Evolutionary conservation across 2,329 filamentous ascomycete genomes (phyloP).

Genomic region (Stromatinia cepivora): DNA sequence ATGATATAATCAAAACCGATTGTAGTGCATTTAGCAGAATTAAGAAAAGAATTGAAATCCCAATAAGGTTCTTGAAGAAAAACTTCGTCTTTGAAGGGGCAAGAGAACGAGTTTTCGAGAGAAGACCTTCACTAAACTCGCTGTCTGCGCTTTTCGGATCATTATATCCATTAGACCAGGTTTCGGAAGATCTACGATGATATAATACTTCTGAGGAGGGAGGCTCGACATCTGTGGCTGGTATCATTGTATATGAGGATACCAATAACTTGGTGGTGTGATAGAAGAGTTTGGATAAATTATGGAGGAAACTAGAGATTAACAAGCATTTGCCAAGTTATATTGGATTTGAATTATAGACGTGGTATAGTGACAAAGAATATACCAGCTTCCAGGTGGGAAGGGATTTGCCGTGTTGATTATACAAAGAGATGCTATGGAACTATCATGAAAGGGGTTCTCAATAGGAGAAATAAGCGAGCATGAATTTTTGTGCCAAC

Average conservation of each 20-base stretch:
- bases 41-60: not conserved
- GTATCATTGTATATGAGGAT: not conserved
- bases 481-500: not conserved
- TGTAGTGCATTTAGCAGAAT: not conserved
- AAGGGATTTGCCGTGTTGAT: not conserved
- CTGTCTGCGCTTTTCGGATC: not conserved
- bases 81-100: not conserved
- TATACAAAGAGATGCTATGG: not conserved
- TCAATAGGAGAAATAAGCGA: slow-evolving; percentile 4
- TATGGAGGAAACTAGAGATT: not conserved
- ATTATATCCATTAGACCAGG: not conserved
- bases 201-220: not conserved
- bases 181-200: slow-evolving; percentile 1
- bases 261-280: not conserved
- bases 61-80: not conserved
- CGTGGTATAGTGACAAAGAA: not conserved
- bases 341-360: not conserved
- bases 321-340: slow-evolving; percentile 11
- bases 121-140: not conserved
- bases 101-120: not conserved
- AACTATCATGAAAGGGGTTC: not conserved
- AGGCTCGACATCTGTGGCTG: not conserved
- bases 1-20: not conserved
- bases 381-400: not conserved
- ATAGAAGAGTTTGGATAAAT: not conserved